These are phyloP conservation scores for Candida smagusa DNA, from an alignment of 1,139 yeast species.

Conservation along the genomic window DNA sequence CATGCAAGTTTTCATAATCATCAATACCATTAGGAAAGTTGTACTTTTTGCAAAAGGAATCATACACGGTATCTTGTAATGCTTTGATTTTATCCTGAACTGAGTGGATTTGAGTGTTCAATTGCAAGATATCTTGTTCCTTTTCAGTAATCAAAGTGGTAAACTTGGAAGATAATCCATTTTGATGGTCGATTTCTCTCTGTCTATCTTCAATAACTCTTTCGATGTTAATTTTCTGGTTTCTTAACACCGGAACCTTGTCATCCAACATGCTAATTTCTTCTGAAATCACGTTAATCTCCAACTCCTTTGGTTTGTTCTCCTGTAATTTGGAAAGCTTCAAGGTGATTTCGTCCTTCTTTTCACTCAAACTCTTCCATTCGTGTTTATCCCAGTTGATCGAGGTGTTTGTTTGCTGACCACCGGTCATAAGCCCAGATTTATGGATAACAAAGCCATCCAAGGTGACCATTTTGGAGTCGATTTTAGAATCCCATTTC, in stretches of 20 bases:
- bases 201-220: slow-evolving; percentile 53
- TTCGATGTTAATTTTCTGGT: slow-evolving; percentile 46
- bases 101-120: slow-evolving; percentile 26
- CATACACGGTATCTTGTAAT: slow-evolving; percentile 46
- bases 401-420: slow-evolving; percentile 43
- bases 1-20: slow-evolving; percentile 69
- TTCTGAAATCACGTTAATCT: slow-evolving; percentile 54
- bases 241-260: slow-evolving; percentile 49
- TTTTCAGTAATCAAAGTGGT: slow-evolving; percentile 16
- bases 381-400: slow-evolving; percentile 76
- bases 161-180: slow-evolving; percentile 18
- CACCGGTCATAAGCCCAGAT: slow-evolving; percentile 94
- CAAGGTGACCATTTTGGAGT: slow-evolving; percentile 70
- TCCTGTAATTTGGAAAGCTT: slow-evolving; percentile 51
- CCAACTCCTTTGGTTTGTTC: slow-evolving; percentile 51
- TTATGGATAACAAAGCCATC: slow-evolving; percentile 85
- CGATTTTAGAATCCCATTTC: slow-evolving; percentile 62
- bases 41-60: slow-evolving; percentile 51
- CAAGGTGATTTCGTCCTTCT: slow-evolving; percentile 59
- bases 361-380: slow-evolving; percentile 51
- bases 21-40: slow-evolving; percentile 52
- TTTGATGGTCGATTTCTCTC: slow-evolving; percentile 55
- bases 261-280: slow-evolving; percentile 57
- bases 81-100: slow-evolving; percentile 26
- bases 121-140: slow-evolving; percentile 22